phyloP scores from a whole-genome alignment of 129 eudicot species.

The Tanacetum coccineum region DNA sequence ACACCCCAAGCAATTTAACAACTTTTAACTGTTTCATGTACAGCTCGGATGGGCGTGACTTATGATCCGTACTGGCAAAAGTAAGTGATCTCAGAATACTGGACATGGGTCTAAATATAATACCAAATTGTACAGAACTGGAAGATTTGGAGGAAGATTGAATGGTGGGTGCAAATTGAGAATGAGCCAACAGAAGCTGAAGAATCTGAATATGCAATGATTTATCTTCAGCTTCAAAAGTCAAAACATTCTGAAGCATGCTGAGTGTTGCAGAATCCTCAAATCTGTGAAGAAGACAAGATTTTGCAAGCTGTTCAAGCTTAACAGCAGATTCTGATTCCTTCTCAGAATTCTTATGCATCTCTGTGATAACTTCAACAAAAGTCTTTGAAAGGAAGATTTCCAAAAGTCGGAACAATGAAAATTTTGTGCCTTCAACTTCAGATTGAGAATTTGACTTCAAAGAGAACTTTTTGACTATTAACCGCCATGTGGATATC shows the following conservation, averaged over 20 bases:
- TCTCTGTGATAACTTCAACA: conserved; percentile 38
- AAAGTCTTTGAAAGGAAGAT: conserved; percentile 44
- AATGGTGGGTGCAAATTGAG: conserved; percentile 55
- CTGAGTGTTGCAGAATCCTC: conserved; percentile 54
- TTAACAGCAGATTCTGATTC: conserved; percentile 46
- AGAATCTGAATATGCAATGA: conserved; percentile 43
- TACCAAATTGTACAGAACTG: conserved; percentile 46
- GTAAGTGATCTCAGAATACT: conserved; percentile 67
- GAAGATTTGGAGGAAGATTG: conserved; percentile 34
- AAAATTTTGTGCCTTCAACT: conserved; percentile 21
- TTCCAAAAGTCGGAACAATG: conserved; percentile 62
- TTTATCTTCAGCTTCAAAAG: conserved; percentile 38
- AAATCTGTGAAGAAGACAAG: conserved; percentile 70
- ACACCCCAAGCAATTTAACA: conserved; percentile 67
- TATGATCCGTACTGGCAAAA: conserved; percentile 18
- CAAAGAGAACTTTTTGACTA: conserved; percentile 50
- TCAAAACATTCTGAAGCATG: conserved; percentile 50
- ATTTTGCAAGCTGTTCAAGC: conserved; percentile 55
- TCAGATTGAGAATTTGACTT: conserved; percentile 21
- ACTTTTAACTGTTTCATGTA: conserved; percentile 51
- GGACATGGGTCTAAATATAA: conserved; percentile 66
- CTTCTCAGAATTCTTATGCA: conserved; percentile 32
- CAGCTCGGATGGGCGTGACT: conserved; percentile 23
- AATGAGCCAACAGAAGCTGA: conserved; percentile 72
- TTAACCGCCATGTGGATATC: conserved; percentile 55